Conservation (phyloP, 768 basidiomycete species). For the Suillus discolor region DNA sequence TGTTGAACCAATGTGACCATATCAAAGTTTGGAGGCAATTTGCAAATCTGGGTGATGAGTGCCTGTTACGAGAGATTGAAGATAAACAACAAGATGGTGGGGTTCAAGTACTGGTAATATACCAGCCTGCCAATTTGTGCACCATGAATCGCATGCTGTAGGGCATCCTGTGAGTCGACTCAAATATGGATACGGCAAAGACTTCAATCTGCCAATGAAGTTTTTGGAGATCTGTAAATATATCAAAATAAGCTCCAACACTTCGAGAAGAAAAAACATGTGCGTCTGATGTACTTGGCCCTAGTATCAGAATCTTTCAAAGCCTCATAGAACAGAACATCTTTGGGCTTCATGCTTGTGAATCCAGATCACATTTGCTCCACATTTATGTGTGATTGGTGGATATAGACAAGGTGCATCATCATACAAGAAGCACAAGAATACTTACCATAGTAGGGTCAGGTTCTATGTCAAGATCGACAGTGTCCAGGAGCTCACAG, state of each 20-base stretch:
- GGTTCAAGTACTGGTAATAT: conserved; percentile 89
- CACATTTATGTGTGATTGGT: conserved; percentile 72
- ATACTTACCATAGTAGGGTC: conserved; percentile 78
- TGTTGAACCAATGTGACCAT: conserved; percentile 79
- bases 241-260: conserved; percentile 11
- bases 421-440: not conserved
- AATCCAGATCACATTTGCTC: conserved; percentile 86
- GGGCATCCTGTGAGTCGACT: conserved; percentile 81
- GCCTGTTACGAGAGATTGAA: conserved; percentile 17
- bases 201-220: conserved; percentile 84
- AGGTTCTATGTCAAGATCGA: conserved; percentile 84
- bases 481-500: conserved; percentile 68
- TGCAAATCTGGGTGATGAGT: conserved; percentile 27
- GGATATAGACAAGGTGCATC: conserved; percentile 59
- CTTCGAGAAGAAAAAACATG: conserved; percentile 30
- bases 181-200: conserved; percentile 72
- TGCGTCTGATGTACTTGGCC: conserved; percentile 87
- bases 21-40: conserved; percentile 92
- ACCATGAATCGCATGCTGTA: conserved; percentile 90
- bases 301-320: conserved; percentile 81
- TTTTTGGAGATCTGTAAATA: conserved; percentile 75
- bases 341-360: conserved; percentile 60
- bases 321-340: conserved; percentile 82
- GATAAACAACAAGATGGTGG: conserved; percentile 80
- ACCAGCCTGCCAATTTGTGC: conserved; percentile 84